Percentiles rank a stretch among this genome's conserved stretches.
phyloP scores from a whole-genome alignment of 345 rosid genomes.

The Eucalyptus curtisii region DNA sequence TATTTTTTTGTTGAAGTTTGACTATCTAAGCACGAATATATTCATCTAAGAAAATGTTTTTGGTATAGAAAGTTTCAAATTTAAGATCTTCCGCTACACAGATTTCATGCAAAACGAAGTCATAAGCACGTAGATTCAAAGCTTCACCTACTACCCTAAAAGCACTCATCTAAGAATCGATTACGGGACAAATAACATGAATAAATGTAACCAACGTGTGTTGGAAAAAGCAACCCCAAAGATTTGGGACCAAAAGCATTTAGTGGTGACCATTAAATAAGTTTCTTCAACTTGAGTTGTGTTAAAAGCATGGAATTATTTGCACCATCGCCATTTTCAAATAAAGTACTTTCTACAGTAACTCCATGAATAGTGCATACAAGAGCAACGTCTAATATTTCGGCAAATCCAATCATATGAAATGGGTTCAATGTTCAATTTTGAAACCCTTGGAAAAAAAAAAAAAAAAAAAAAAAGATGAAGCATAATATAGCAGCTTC shows the following conservation, averaged over 20 bases:
- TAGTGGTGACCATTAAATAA: no score
- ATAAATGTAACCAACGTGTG: fast-evolving
- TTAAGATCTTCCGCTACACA: neutral
- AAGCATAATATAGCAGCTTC: no score
- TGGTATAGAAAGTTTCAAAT: neutral
- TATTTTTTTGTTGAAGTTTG: neutral
- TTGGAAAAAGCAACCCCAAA: neutral
- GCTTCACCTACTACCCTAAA: neutral
- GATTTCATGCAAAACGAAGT: neutral
- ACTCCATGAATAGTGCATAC: neutral
- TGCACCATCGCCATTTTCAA: no score
- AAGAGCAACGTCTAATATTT: fast-evolving
- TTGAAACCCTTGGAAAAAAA: no score
- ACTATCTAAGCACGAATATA: neutral
- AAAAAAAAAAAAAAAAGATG: no score
- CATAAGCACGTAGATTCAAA: neutral
- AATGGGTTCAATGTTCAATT: no score
- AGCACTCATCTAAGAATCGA: neutral
- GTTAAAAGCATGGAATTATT: no score
- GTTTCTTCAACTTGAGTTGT: no score
- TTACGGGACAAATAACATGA: fast-evolving
- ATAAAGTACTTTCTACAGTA: no score
- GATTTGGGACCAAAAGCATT: neutral
- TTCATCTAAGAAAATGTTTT: neutral
- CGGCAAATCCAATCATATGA: no score